Evolutionary conservation across 2,329 filamentous ascomycete genomes (phyloP).

Genomic region (Cercospora zeina): DNA sequence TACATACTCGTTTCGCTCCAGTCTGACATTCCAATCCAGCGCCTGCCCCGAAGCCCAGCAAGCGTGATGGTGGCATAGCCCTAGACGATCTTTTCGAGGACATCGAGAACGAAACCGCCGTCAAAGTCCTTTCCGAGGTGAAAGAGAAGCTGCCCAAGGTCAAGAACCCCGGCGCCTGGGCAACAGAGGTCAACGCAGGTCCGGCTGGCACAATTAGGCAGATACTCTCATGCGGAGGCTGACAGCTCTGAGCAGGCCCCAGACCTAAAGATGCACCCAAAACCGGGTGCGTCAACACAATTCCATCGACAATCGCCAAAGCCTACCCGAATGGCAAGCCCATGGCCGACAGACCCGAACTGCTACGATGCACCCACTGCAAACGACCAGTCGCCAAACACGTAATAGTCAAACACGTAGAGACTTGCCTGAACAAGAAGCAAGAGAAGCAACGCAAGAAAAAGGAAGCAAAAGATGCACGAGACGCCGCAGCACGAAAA

Average conservation of each 20-base stretch:
- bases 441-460: slow-evolving; percentile 63
- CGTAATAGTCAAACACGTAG: slow-evolving; percentile 75
- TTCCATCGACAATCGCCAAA: slow-evolving; percentile 74
- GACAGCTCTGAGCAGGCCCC: slow-evolving; percentile 10
- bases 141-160: slow-evolving; percentile 36
- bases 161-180: slow-evolving; percentile 40
- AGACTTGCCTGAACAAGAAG: slow-evolving; percentile 79
- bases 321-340: slow-evolving; percentile 81
- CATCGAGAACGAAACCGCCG: slow-evolving; percentile 27
- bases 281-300: slow-evolving; percentile 50
- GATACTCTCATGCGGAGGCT: neutral
- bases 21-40: slow-evolving; percentile 31
- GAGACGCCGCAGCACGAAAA: slow-evolving; percentile 52
- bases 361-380: slow-evolving; percentile 86
- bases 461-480: slow-evolving; percentile 63
- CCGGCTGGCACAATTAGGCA: slow-evolving; percentile 3
- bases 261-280: slow-evolving; percentile 28
- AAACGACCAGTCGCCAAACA: slow-evolving; percentile 81
- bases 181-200: slow-evolving; percentile 36
- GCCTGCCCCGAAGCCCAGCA: slow-evolving; percentile 26
- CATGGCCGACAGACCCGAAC: slow-evolving; percentile 74
- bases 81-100: slow-evolving; percentile 39
- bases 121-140: slow-evolving; percentile 34
- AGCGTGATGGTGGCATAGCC: slow-evolving; percentile 29
- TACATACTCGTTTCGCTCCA: slow-evolving; percentile 6